These are phyloP conservation scores for Trichaptum fuscoviolaceum DNA, from an alignment of 768 basidiomycete species.

Conservation along the genomic window DNA sequence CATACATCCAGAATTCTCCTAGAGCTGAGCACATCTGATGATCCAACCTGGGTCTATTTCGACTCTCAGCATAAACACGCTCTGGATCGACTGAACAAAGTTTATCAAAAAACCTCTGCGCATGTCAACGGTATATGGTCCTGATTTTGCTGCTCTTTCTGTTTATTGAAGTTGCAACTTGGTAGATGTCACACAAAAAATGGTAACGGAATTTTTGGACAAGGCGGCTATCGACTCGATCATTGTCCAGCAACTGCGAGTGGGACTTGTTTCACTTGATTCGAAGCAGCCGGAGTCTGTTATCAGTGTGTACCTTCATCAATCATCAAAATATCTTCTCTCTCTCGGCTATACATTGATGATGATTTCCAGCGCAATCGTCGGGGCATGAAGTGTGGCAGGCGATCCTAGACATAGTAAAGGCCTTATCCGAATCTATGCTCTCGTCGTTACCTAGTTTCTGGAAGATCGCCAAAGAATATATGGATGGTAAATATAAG, in stretches of 20 bases:
- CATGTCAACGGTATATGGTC: constrained; percentile 43
- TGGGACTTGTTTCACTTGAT: constrained; percentile 55
- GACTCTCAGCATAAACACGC: constrained; percentile 90
- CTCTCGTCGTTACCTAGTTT: constrained; percentile 84
- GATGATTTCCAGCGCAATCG: constrained; percentile 48
- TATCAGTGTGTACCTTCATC: constrained; percentile 41
- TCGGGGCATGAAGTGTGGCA: constrained; percentile 79
- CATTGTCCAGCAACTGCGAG: constrained; percentile 53
- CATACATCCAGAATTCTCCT: constrained; percentile 62
- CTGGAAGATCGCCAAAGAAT: constrained; percentile 87
- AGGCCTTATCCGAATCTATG: constrained; percentile 82
- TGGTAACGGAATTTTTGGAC: constrained; percentile 28
- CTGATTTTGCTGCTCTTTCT: constrained; percentile 4
- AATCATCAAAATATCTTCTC: constrained; percentile 6
- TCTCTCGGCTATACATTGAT: background rate
- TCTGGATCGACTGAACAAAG: constrained; percentile 64
- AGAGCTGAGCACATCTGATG: constrained; percentile 81
- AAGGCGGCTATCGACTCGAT: constrained; percentile 36
- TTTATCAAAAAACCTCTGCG: constrained; percentile 48
- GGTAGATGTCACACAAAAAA: constrained; percentile 44
- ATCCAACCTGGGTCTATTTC: constrained; percentile 94
- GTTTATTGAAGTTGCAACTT: constrained; percentile 5
- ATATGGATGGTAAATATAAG: constrained; percentile 90
- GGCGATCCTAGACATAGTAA: constrained; percentile 70
- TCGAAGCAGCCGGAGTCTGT: constrained; percentile 55